phyloP scores from a whole-genome alignment of 108 stramenopile species.

The Nannochloropsis salina region DNA sequence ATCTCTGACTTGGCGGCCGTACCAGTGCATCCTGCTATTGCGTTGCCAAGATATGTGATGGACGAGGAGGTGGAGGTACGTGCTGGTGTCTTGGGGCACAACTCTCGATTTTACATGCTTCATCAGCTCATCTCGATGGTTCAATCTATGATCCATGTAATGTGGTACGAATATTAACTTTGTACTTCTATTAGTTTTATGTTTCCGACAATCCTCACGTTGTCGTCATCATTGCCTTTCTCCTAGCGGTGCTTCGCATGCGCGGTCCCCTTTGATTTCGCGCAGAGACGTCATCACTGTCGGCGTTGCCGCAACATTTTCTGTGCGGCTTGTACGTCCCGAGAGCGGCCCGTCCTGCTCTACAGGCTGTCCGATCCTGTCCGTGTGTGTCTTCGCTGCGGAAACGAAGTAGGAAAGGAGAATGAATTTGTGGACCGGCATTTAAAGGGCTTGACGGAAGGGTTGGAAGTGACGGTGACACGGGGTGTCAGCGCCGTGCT shows the following conservation, averaged over 20 bases:
- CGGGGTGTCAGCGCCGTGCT: neutral
- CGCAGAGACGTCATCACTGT: neutral
- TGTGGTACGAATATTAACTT: too few species aligned
- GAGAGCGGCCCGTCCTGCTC: slow-evolving; percentile 5
- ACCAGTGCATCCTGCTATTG: slow-evolving; percentile 13
- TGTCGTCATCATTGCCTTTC: neutral
- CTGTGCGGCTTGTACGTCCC: neutral
- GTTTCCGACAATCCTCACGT: neutral
- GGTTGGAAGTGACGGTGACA: neutral
- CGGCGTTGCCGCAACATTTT: slow-evolving; percentile 3
- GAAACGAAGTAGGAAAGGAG: neutral
- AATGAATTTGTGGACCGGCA: neutral
- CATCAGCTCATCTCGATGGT: neutral
- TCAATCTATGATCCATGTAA: neutral
- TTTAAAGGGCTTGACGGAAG: neutral
- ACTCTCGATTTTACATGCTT: neutral
- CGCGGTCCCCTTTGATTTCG: neutral
- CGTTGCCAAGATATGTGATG: neutral
- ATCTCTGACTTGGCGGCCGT: neutral
- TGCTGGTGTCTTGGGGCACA: neutral
- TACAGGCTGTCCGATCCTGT: neutral
- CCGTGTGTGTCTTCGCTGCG: neutral
- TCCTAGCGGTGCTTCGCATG: slow-evolving; percentile 10
- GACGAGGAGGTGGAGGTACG: neutral
- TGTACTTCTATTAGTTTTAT: neutral